Evolutionary conservation across 352 stramenopile genomes (phyloP), one percentile per base, ranked within the genome.

Genomic region (Pythium insidiosum): DNA sequence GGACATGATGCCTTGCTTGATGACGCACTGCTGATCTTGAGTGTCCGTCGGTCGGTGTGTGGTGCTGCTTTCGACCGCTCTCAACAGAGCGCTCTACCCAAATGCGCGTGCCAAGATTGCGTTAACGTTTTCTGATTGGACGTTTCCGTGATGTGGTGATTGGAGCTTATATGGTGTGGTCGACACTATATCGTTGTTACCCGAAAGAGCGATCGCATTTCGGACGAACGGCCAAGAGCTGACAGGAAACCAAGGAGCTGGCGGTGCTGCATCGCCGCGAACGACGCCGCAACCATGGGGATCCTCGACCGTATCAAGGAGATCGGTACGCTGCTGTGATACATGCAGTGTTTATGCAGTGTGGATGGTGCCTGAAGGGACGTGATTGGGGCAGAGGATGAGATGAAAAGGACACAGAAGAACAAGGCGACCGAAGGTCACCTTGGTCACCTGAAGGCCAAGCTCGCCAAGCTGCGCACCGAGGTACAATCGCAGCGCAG

Each of bases 381-480:
- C n/a, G n/a, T 29, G 16, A 41, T 42, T 21, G 7, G 21, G 20
- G 28, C 55, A 95, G 83, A 96, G 79, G 76, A 94, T 88, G 89
- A 98, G 67, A 97, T 98, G 80, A 93, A 92, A 55, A 75, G 93
- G 58, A 99, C 96, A 39, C 95, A 99, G 73, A 99, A 98, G 63
- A 99, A 99, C 65, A 99, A 99, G 73, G 93, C 91, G 35, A 95
- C 82, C 5, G 85, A 94, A 55, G 62, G 67, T 5, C 84, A 94
- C 58, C 72, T 98, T 22, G 93, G 94, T 7, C 77, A 84, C 35
- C 67, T 99, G 23, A 99, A 99, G 68, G 97, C 97, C 26, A 99
- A 99, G 73, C 74, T 99, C 25, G 96, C 96, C 26, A 99, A 99
- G 70, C 67, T 99, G 24, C 93, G 96, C 38, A 96, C 89, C n/a